Conservation (phyloP, 2,329 filamentous ascomycete genomes). For the Monilinia fructicola region DNA sequence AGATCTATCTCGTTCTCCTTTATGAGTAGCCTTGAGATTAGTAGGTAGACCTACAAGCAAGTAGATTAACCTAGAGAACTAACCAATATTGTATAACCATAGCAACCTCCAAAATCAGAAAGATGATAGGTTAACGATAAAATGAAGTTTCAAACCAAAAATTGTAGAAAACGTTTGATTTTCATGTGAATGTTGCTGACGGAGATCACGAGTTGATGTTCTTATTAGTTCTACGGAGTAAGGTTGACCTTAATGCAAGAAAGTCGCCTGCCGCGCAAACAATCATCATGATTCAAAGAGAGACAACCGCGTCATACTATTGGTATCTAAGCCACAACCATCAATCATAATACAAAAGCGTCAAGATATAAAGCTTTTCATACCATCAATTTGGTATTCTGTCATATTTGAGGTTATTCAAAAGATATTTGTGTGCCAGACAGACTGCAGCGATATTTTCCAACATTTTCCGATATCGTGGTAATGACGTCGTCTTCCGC, state of each 20-base stretch:
- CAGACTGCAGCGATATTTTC: not conserved
- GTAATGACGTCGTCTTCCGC: conserved; percentile 39
- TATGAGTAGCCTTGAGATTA: no score
- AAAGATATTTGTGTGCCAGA: not conserved
- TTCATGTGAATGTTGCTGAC: not conserved
- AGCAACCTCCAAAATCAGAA: no score
- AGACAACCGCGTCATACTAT: conserved; percentile 9
- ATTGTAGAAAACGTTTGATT: not conserved
- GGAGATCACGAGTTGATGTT: conserved; percentile 12
- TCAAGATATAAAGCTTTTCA: conserved; percentile 6
- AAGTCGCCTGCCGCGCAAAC: conserved; percentile 20
- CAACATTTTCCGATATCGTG: conserved; percentile 1
- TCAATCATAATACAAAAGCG: not conserved
- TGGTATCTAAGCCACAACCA: conserved; percentile 5
- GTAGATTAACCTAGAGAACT: no score
- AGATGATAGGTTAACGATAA: no score
- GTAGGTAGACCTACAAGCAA: no score
- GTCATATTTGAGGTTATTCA: not conserved
- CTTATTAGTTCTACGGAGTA: no score
- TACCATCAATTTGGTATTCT: not conserved
- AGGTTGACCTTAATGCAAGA: not conserved
- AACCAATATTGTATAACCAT: no score
- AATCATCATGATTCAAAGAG: not conserved
- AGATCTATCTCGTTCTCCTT: no score
- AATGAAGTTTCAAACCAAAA: no score